Evolutionary conservation across 331 rosid species (phyloP), one percentile per base, ranked within the genome.

Genomic region (Rhamnella rubrinervis): DNA sequence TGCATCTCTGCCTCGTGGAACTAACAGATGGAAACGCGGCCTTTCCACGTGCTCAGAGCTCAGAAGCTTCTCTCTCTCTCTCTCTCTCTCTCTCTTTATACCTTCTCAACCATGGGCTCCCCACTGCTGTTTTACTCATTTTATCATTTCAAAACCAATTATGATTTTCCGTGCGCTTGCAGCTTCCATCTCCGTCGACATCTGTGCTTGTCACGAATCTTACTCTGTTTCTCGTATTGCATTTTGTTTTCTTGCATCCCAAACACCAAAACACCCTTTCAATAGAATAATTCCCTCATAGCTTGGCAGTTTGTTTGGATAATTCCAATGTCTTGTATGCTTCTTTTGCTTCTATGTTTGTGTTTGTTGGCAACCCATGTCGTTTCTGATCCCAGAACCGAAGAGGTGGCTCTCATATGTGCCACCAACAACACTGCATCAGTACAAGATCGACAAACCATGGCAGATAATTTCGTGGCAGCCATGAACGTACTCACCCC

Each of bases 351-450:
- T 17, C 20, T 84, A 10, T 41, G 67, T 44, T 67, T 81, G 4
- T 69, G 25, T 66, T 55, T 37, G 26, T 41, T 77, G 2, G 6
- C 39, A 2, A 14, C 63, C 35, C 66, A 19, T 20, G 63, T 77
- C 14, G 35, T 58, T 8, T 79, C 89, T 4, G 96, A 86, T 20
- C 93, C 96, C 2, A 74, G 97, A 69, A 83, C 91, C 7, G 81
- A 86, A 2, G 73, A 73, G 25, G 91, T 78, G 8, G 91, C 88
- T 6, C 59, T 71, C 0, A 15, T 85, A 12, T 91, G 97, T 82
- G 65, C 82, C 3, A 67, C 82, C 3, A 88, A 88, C 83, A 71
- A 62, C 65, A 86, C 91, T 0, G 86, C 86, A 6, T 51, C 82
- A 7, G 5, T 11, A n/a, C 6, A 79, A 0, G 66, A 58, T 2